Evolutionary conservation across 108 stramenopile species (phyloP), one percentile per base, ranked within the genome.

Genomic region (Cyclotella atomus): DNA sequence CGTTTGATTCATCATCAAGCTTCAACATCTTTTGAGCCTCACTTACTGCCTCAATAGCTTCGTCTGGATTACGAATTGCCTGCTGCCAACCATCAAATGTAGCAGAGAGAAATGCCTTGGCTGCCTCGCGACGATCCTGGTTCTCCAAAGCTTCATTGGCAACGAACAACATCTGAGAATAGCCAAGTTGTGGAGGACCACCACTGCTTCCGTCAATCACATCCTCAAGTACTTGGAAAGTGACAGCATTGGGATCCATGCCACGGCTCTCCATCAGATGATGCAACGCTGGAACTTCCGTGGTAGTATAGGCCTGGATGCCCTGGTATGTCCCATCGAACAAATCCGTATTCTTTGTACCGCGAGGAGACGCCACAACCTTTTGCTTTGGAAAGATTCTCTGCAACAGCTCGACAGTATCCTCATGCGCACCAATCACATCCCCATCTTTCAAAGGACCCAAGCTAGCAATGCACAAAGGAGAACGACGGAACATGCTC

Each of bases 281-380:
- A 50, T 74, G 60, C 32, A 85, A 61, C 8, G 84, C 77, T 15
- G 84, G 75, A 2, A 82, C 70, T 60, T 85, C 84, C 24, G 84
- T 85, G 8, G 84, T 85, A 15, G 71, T 53, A 41, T 85, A 85
- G 16, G 79, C 79, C 59, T 85, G 84, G 24, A 82, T 77, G 19
- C 64, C 62, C 3, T 63, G 59, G 28, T 82, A 50, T n/a, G 45
- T 47, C 41, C 77, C 81, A 36, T 65, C 30, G 29, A 85, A 43
- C 21, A 84, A 54, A 66, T 85, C 81, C 16, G 82, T 75, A 59
- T 71, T 76, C 71, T 85, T 85, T 21, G 56, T 78, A 0, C 80
- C 80, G 16, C 84, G 70, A 16, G 80, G 84, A 68, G 62, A 71
- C 0, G 84, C 79, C 54, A 85, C 33, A 5, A 85, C 81, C 12